Evolutionary conservation across 2,329 filamentous ascomycete species (phyloP), one percentile per base, ranked within the genome.

Genomic region (Cladosporium sp.): DNA sequence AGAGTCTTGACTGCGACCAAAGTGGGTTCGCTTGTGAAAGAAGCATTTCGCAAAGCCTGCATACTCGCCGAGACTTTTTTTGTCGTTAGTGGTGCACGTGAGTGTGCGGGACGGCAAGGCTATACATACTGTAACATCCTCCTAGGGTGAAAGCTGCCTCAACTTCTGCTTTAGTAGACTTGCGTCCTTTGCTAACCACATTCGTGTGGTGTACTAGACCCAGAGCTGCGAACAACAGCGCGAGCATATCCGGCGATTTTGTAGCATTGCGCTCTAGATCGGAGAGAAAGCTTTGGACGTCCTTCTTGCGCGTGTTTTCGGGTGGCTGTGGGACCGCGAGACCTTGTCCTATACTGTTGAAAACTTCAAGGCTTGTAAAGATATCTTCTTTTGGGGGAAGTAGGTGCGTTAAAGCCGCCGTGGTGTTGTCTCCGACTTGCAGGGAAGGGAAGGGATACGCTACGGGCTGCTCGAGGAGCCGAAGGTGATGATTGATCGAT

Each of bases 41-140:
- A 74, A n/a, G 70, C 67, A 42, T 74, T 61, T 7, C 74, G 69
- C 16, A 77, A 60, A n/a, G 72, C 72, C 58, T 76, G 73, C 71
- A 75, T 75, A 4, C 72, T 67, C 22, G 74, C 73, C 13, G 73
- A 71, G 36, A 76, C 73, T 76, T 7, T n/a, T 9, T 4, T 61
- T 27, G 7, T 35, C 11, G n/a, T 35, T 16, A 15, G 32, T 7
- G 3, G 15, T n/a, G 32, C 8, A 27, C 22, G 4, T 9, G 22
- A n/a, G n/a, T 38, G 15, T 38, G 35, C 35, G 5, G 22, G 22
- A 13, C 12, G 38, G 19, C 7, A n/a, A n/a, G n/a, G n/a, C n/a
- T 20, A 22, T 5, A 64, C 72, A 65, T 57, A 76, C 73, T 66
- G 53, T 72, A 76, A 15, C 75, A 66, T 52, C 76, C 67, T 5